Percentiles rank a stretch among this genome's conserved stretches.
Conservation (phyloP, 164 flowering plant genomes). For the Cinnamomum micranthum region DNA sequence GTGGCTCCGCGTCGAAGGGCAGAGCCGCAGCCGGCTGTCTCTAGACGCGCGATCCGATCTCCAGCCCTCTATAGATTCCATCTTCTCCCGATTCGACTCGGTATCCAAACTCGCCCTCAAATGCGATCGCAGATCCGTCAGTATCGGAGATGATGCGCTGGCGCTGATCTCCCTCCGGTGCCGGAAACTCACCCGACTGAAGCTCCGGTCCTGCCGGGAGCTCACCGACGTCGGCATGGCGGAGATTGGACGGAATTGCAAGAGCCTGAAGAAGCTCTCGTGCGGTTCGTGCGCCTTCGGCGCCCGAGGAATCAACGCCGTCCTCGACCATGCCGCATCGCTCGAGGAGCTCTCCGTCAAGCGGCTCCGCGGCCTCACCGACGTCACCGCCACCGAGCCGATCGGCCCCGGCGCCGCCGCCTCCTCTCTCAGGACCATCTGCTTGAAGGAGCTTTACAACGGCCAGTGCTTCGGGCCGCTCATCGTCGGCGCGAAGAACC, state of each 20-base stretch:
- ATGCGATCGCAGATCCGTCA: constrained; percentile 66
- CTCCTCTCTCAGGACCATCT: constrained; percentile 43
- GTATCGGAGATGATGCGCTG: constrained; percentile 68
- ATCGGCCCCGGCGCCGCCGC: constrained; percentile 59
- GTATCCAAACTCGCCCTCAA: constrained; percentile 74
- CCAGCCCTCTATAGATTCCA: constrained; percentile 26
- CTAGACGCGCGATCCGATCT: constrained; percentile 63
- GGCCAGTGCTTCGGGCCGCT: constrained; percentile 82
- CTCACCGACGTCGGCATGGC: constrained; percentile 66
- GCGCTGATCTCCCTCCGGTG: constrained; percentile 55
- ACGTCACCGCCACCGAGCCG: constrained; percentile 39
- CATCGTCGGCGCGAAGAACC: constrained; percentile 53
- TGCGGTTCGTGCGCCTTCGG: constrained; percentile 83
- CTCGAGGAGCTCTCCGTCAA: constrained; percentile 87
- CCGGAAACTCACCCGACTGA: constrained; percentile 60
- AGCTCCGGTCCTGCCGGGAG: constrained; percentile 85
- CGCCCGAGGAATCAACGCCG: constrained; percentile 63
- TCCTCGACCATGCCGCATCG: constrained; percentile 52
- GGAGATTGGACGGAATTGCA: constrained; percentile 52
- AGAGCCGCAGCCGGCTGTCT: constrained; percentile 69
- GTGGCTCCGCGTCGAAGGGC: constrained; percentile 74
- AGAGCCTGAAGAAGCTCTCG: constrained; percentile 62
- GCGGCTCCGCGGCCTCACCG: constrained; percentile 62
- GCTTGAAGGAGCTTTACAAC: constrained; percentile 72
- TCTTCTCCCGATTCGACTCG: constrained; percentile 70